Evolutionary conservation across 2,329 filamentous ascomycete genomes (phyloP).

Genomic region (Xylariomycetidae sp.): DNA sequence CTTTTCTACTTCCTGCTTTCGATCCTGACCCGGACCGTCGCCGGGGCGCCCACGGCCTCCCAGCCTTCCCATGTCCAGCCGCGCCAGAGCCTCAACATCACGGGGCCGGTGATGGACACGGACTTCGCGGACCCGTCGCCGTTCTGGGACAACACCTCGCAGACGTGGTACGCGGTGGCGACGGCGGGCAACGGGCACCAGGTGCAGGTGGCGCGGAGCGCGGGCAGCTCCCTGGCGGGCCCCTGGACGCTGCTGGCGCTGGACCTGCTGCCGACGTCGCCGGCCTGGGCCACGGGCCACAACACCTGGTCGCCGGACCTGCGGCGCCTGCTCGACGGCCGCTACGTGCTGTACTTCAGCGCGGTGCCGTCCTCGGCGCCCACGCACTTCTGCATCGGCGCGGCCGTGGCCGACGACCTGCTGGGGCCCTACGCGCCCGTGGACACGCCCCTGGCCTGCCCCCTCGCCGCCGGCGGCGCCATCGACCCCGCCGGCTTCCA

Average conservation of each 20-base stretch:
- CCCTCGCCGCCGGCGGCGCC: slow-evolving; percentile 47
- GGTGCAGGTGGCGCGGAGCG: slow-evolving; percentile 46
- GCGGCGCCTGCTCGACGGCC: slow-evolving; percentile 39
- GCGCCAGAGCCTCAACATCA: too few species aligned
- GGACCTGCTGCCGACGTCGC: slow-evolving; percentile 49
- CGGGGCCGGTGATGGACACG: slow-evolving; percentile 23
- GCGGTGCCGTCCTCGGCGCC: slow-evolving; percentile 35
- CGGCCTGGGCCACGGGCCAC: slow-evolving; percentile 46
- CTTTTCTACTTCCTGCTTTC: too few species aligned
- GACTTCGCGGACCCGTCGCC: slow-evolving; percentile 53
- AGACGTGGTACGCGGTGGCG: slow-evolving; percentile 52
- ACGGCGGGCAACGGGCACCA: slow-evolving; percentile 44
- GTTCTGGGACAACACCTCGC: slow-evolving; percentile 35
- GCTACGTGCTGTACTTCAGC: slow-evolving; percentile 56
- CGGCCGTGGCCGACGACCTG: slow-evolving; percentile 40
- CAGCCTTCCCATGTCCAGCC: too few species aligned
- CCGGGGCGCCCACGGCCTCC: too few species aligned
- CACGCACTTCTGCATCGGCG: slow-evolving; percentile 51
- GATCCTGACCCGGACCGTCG: too few species aligned
- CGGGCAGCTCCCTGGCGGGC: slow-evolving; percentile 38
- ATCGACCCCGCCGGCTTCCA: slow-evolving; percentile 58
- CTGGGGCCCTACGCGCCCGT: slow-evolving; percentile 48
- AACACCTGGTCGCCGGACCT: slow-evolving; percentile 61
- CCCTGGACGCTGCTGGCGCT: slow-evolving; percentile 41
- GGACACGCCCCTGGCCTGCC: slow-evolving; percentile 45